Percentiles rank a stretch among this genome's conserved stretches.
These are phyloP conservation scores for Periconia macrospinosa DNA, from an alignment of 2,329 filamentous ascomycete species.

Conservation along the genomic window DNA sequence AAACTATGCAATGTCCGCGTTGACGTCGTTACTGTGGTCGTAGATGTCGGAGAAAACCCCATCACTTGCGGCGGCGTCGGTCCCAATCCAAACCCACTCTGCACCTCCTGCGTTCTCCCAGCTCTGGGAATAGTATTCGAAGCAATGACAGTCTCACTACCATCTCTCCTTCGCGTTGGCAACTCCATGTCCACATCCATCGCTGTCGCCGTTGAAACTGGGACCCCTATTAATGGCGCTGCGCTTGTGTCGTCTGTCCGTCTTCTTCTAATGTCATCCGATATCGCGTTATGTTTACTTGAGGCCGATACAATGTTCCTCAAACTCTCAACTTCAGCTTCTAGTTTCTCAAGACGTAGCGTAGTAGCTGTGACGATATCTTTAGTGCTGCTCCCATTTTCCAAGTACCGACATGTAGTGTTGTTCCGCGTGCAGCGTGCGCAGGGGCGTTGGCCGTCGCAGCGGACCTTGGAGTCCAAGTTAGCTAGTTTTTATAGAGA, in stretches of 20 bases:
- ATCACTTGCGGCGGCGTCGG: background rate
- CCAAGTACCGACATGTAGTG: slow-evolving; percentile 27
- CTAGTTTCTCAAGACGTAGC: slow-evolving; percentile 29
- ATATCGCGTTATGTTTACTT: background rate
- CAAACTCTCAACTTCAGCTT: slow-evolving; percentile 15
- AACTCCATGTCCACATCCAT: background rate
- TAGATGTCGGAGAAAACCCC: background rate
- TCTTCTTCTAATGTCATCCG: background rate
- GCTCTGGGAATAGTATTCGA: background rate
- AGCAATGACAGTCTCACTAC: background rate
- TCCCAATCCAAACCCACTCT: background rate
- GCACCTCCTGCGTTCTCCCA: background rate
- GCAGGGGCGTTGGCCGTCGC: slow-evolving; percentile 35
- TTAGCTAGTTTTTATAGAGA: background rate
- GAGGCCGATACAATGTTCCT: background rate
- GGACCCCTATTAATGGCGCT: no score
- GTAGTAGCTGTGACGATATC: slow-evolving; percentile 17
- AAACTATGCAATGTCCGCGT: background rate
- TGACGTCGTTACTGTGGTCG: background rate
- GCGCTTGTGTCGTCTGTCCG: no score
- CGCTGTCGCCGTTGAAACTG: background rate
- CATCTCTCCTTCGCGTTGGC: background rate
- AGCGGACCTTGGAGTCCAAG: slow-evolving; percentile 19
- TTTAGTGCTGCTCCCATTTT: slow-evolving; percentile 15
- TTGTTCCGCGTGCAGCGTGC: slow-evolving; percentile 31